Base-by-base conservation (phyloP, 257 asterid genomes). In the Penstemon eatonii region DNA sequence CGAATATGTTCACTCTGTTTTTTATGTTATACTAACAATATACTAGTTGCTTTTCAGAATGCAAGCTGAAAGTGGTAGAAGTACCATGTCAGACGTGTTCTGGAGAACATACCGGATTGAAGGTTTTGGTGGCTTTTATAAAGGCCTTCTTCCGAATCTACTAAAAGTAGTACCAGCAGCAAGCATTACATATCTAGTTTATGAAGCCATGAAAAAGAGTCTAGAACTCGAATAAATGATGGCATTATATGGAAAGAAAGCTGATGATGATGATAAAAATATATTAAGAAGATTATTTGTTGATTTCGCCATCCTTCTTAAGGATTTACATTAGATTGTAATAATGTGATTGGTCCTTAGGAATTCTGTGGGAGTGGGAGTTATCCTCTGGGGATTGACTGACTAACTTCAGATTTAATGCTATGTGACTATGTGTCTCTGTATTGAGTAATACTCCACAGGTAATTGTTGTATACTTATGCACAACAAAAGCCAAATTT, bases 131-230 rank as follows among this genome's bases (percentile, higher is more conserved):
- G 99, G 96, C 47, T 94, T 94, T 81, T 94, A 94, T 70, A 94
- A 89, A 76, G 99, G 99, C 6, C 91, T 94, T 36, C 77, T 89
- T 67, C 99, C 99, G 0, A 94, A 94, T 82, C 96, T 94, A 68
- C 95, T 89, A 54, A 94, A 94, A 76, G 99, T 94, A 2, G 86
- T 94, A 41, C 97, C 99, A 4, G 86, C 96, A 36, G 99, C 97
- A 40, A 91, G 97, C 87, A 94, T 94, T 81, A 91, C 99, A 1
- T 94, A 94, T 79, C 63, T 89, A 78, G 88, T 89, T 63, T 94
- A 94, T 25, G 99, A 91, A 72, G 83, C 90, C 82, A 86, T 83
- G 96, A 91, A 94, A 74, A 94, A 94, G 85, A 91, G 85, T 68
- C 68, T 94, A 47, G 81, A 83, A n/a, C 87, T 94, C 12, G 91